Conservation (phyloP, 2,329 filamentous ascomycete genomes). For the Colletotrichum sp. region DNA sequence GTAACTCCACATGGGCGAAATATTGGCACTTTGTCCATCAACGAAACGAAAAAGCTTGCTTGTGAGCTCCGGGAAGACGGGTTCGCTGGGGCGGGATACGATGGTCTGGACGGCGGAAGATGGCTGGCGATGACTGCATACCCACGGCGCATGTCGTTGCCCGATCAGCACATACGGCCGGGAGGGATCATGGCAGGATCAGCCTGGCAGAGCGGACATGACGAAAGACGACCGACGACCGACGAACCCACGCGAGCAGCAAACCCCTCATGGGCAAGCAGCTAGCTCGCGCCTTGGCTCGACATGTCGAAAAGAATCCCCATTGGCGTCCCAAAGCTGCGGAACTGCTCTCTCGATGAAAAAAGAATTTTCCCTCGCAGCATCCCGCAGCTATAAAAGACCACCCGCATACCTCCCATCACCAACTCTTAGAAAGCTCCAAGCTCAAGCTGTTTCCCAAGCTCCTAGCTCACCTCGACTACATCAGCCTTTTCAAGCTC, state of each 20-base stretch:
- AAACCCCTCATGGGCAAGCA: not conserved
- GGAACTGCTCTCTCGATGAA: not conserved
- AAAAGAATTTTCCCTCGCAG: not conserved
- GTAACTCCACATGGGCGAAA: not conserved
- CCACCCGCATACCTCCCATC: not conserved
- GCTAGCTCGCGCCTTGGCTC: constrained; percentile 6
- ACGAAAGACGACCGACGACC: not conserved
- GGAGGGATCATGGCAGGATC: not conserved
- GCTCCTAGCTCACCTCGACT: not conserved
- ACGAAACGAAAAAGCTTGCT: constrained; percentile 10
- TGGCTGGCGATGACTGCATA: not conserved
- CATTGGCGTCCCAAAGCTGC: not conserved
- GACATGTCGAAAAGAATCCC: not conserved
- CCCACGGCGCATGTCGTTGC: not conserved
- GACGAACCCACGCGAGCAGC: constrained; percentile 1
- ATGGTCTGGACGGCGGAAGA: not conserved
- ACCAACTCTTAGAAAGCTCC: not conserved
- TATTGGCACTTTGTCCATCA: not conserved
- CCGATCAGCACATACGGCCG: not conserved
- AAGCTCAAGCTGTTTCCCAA: constrained; percentile 2
- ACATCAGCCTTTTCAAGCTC: not conserved
- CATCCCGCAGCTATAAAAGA: constrained; percentile 16
- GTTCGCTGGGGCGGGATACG: not conserved
- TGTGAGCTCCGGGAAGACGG: not conserved
- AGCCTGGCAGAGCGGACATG: not conserved